Conservation (phyloP, 2,329 filamentous ascomycete genomes). For the Pyricularia sp. region DNA sequence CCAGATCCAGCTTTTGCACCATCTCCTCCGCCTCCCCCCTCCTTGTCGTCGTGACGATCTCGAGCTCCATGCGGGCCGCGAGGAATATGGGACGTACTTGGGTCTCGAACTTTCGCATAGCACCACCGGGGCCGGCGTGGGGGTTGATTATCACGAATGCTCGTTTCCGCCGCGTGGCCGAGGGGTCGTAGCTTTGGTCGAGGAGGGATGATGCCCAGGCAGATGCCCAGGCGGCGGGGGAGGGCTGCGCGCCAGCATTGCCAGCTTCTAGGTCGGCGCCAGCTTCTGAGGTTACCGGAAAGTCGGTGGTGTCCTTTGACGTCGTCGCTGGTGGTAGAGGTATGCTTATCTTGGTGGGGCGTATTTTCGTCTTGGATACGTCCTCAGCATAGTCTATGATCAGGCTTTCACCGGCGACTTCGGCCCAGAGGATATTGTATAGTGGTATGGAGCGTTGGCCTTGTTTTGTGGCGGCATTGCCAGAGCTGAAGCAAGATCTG, state of each 20-base stretch:
- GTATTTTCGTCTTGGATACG: constrained; percentile 48
- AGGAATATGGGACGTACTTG: constrained; percentile 75
- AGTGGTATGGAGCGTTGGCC: constrained; percentile 49
- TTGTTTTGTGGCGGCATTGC: too few relatives aligned
- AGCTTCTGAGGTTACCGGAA: not conserved
- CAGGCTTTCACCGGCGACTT: constrained; percentile 44
- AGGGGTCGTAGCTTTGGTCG: constrained; percentile 59
- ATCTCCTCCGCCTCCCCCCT: constrained; percentile 73
- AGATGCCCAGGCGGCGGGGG: constrained; percentile 30
- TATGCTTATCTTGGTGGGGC: constrained; percentile 53
- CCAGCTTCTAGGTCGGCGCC: constrained; percentile 13
- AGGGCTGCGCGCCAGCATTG: constrained; percentile 13
- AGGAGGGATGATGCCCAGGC: constrained; percentile 58
- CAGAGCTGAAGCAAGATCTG: not conserved
- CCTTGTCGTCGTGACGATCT: constrained; percentile 62
- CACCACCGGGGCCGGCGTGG: constrained; percentile 73
- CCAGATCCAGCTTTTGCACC: constrained; percentile 63
- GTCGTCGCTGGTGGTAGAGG: constrained; percentile 6
- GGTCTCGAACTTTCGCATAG: constrained; percentile 61
- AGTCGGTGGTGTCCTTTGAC: not conserved
- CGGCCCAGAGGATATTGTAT: constrained; percentile 78
- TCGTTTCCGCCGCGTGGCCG: constrained; percentile 56
- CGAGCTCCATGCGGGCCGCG: constrained; percentile 68
- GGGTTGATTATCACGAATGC: constrained; percentile 90
- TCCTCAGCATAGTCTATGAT: constrained; percentile 64